These are phyloP conservation scores for Dioscorea cayenensis DNA, from an alignment of 116 monocot species.

Conservation along the genomic window DNA sequence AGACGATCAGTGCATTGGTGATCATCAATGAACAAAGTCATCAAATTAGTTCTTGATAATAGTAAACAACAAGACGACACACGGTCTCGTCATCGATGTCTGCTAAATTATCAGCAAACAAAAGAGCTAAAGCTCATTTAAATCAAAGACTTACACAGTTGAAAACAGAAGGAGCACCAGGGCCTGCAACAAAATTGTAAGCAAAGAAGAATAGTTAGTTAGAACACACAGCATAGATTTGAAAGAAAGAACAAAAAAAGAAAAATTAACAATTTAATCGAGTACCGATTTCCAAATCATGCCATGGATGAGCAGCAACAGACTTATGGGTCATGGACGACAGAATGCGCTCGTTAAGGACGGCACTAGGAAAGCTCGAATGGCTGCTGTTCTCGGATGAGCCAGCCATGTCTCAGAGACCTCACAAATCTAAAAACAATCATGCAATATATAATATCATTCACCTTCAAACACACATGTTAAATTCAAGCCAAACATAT, in stretches of 20 bases:
- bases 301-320: conserved; percentile 85
- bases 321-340: conserved; percentile 59
- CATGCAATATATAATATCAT: not conserved
- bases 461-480: too few relatives aligned
- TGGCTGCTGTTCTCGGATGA: conserved; percentile 14
- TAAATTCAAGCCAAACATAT: too few relatives aligned
- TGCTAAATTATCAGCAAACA: too few relatives aligned
- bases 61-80: too few relatives aligned
- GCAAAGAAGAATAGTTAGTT: not conserved
- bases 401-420: conserved; percentile 34
- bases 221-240: not conserved
- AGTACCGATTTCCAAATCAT: conserved; percentile 73
- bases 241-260: too few relatives aligned
- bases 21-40: too few relatives aligned
- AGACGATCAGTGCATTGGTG: too few relatives aligned
- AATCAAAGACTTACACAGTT: conserved; percentile 54
- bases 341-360: conserved; percentile 71
- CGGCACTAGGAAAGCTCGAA: conserved; percentile 28
- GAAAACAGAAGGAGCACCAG: conserved; percentile 75
- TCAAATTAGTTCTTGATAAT: too few relatives aligned
- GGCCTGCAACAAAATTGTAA: conserved; percentile 35
- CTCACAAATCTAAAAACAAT: not conserved
- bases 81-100: too few relatives aligned
- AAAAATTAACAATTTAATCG: not conserved
- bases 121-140: too few relatives aligned